Conservation (phyloP, 345 rosid species). For the Lumnitzera littorea region DNA sequence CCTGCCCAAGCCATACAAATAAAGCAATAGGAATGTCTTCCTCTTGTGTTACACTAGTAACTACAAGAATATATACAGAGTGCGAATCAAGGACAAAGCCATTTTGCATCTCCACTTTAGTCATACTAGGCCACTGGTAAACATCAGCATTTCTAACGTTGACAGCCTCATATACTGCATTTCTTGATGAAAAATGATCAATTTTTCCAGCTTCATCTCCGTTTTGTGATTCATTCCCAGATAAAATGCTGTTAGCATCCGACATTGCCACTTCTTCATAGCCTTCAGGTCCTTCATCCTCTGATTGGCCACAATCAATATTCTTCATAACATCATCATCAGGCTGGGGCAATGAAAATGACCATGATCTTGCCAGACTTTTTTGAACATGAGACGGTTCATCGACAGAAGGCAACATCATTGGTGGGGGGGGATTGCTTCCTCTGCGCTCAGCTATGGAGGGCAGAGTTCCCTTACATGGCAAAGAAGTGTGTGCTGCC, state of each 20-base stretch:
- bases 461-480: constrained; percentile 22
- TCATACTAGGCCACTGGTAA: constrained; percentile 32
- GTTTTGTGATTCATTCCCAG: constrained; percentile 10
- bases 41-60: constrained; percentile 9
- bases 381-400: constrained; percentile 22
- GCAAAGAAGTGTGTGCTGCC: constrained; percentile 18
- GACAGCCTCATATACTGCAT: constrained; percentile 1
- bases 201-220: constrained; percentile 16
- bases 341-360: constrained; percentile 35
- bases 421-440: constrained; percentile 49
- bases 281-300: constrained; percentile 16
- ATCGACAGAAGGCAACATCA: constrained; percentile 34
- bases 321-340: constrained; percentile 33
- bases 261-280: constrained; percentile 26
- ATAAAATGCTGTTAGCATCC: constrained; percentile 20
- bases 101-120: constrained; percentile 20
- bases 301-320: constrained; percentile 13
- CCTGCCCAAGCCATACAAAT: constrained; percentile 34
- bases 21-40: constrained; percentile 8
- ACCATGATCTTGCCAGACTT: constrained; percentile 38
- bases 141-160: constrained; percentile 13
- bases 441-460: constrained; percentile 70
- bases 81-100: constrained; percentile 20
- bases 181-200: constrained; percentile 3
- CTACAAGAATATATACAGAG: constrained; percentile 29